Percentiles rank a stretch among this genome's conserved stretches.
Conservation (phyloP, 2,329 filamentous ascomycete genomes). For the Diaporthe sp. region DNA sequence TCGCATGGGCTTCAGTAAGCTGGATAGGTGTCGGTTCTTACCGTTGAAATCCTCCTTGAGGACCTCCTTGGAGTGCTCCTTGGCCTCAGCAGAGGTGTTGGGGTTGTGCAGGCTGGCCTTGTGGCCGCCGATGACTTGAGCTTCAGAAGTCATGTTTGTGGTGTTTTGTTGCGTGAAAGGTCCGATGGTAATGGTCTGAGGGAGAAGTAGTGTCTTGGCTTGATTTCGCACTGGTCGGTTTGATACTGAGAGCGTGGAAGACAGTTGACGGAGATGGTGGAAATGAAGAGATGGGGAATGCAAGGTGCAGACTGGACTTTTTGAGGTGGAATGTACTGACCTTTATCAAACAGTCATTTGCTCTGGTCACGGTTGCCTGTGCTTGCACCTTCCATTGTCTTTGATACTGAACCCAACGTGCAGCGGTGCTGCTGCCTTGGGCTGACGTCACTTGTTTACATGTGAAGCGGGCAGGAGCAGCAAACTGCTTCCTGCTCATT, state of each 20-base stretch:
- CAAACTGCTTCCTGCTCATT: background rate
- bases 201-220: background rate
- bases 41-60: conserved; percentile 65
- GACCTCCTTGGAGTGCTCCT: conserved; percentile 66
- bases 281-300: background rate
- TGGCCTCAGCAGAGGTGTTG: conserved; percentile 67
- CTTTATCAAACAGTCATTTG: background rate
- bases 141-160: conserved; percentile 62
- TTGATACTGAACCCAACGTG: background rate
- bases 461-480: background rate
- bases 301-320: background rate
- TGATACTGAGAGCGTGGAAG: background rate
- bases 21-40: conserved; percentile 49
- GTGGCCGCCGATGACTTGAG: conserved; percentile 69
- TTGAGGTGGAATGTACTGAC: background rate
- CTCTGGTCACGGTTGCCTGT: background rate
- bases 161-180: background rate
- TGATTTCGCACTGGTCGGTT: background rate
- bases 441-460: conserved; percentile 34
- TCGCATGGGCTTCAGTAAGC: background rate
- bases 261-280: background rate
- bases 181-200: background rate
- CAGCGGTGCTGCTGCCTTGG: conserved; percentile 18
- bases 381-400: background rate
- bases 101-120: conserved; percentile 71